phyloP scores from a whole-genome alignment of 1,139 yeast species.

The Scheffersomyces stambukii region DNA sequence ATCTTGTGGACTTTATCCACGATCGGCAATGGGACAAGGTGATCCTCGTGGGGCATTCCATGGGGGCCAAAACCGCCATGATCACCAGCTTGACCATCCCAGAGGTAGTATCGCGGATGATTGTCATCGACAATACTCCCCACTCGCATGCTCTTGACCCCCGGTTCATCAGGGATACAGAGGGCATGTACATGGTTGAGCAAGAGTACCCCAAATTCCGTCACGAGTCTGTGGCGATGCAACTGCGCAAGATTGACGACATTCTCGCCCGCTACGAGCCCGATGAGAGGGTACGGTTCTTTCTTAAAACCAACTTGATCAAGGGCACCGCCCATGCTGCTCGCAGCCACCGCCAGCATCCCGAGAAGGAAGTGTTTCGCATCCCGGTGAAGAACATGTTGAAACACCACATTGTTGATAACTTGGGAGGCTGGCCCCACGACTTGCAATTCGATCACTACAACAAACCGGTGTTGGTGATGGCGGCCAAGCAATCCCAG shows the following conservation, averaged over 20 bases:
- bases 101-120: conserved; percentile 31
- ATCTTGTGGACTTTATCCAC: conserved; percentile 29
- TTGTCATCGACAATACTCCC: conserved; percentile 50
- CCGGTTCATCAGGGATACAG: conserved; percentile 22
- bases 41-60: conserved; percentile 46
- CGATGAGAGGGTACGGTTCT: conserved; percentile 18
- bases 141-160: conserved; percentile 20
- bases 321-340: conserved; percentile 13
- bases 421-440: conserved; percentile 44
- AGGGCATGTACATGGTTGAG: conserved; percentile 34
- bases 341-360: conserved; percentile 6
- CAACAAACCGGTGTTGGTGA: conserved; percentile 35
- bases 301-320: conserved; percentile 27
- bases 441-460: conserved; percentile 18
- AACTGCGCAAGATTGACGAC: conserved; percentile 16
- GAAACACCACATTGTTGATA: conserved; percentile 23
- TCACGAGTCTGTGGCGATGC: too few species aligned
- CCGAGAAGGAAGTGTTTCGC: conserved; percentile 18
- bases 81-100: conserved; percentile 37
- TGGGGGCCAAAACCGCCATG: conserved; percentile 56
- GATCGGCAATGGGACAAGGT: conserved; percentile 21
- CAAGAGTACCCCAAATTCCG: too few species aligned
- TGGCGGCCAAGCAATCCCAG: conserved; percentile 38
- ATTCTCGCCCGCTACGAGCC: conserved; percentile 20
- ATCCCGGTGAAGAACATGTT: conserved; percentile 24